These are phyloP conservation scores for Hypoxylon sp. DNA, from an alignment of 2,329 filamentous ascomycete species.

Conservation along the genomic window DNA sequence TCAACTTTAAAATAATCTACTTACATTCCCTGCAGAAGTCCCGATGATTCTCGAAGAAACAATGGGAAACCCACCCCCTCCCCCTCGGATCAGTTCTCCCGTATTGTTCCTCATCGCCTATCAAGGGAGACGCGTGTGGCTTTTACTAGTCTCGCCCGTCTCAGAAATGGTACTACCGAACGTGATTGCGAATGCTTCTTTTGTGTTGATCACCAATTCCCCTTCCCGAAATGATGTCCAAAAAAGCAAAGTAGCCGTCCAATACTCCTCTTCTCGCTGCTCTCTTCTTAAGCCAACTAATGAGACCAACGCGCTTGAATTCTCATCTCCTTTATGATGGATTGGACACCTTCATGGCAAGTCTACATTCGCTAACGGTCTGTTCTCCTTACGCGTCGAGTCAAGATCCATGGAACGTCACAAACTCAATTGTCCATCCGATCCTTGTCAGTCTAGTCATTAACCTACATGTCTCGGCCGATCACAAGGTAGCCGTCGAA, in stretches of 20 bases:
- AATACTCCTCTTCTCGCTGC: slow-evolving; percentile 7
- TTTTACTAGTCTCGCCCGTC: not conserved
- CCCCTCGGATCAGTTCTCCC: not conserved
- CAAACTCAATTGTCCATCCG: slow-evolving; percentile 14
- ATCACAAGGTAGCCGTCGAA: slow-evolving; percentile 26
- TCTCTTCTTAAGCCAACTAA: not conserved
- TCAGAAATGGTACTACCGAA: not conserved
- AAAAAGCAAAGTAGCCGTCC: slow-evolving; percentile 27
- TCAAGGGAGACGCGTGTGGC: slow-evolving; percentile 1
- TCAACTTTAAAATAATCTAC: not conserved
- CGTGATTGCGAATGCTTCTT: slow-evolving; percentile 4
- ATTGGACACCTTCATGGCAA: not conserved
- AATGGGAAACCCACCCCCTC: too few relatives aligned
- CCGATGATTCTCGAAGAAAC: not conserved
- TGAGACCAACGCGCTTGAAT: not conserved
- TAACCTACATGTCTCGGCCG: slow-evolving; percentile 22
- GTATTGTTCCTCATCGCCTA: not conserved
- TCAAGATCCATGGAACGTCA: slow-evolving; percentile 1
- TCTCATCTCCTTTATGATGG: not conserved
- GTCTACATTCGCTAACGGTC: not conserved
- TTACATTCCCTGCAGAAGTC: not conserved
- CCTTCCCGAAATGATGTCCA: slow-evolving; percentile 8
- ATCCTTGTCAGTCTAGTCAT: slow-evolving; percentile 28
- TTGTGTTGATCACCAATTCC: slow-evolving; percentile 13
- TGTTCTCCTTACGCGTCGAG: not conserved